Base-by-base conservation (phyloP, 2,329 filamentous ascomycete species). In the Myriosclerotinia scirpicola region DNA sequence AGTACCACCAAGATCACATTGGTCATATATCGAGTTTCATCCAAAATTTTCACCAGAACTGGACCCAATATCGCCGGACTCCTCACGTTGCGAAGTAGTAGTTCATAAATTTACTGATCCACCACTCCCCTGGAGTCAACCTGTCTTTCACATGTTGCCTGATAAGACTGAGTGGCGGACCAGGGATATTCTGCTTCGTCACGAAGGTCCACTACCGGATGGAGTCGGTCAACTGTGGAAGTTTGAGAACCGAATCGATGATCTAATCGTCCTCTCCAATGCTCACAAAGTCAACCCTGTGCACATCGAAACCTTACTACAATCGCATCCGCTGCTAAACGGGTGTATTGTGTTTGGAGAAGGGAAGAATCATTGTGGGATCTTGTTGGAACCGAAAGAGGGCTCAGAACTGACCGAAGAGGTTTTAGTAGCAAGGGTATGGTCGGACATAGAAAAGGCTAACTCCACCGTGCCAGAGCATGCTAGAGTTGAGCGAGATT, bases 251-350 rank as follows among this genome's bases (percentile, higher is more conserved):
- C 73, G 80, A 1, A 26, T 66, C 1, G 64, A 66, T 54, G 80
- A 83, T 70, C 76, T 81, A 3, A 77, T 82, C 30, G 77, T 81
- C 0, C 72, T 82, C n/a, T 77, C 75, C 36, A 81, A 79, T 66
- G 80, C 80, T 1, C 77, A 79, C 56, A 83, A 82, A 67, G 76
- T 80, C 52, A 81, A 81, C 53, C 80, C 81, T 0, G 66, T 79
- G 2, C 72, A 74, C 2, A 77, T 80, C 70, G 80, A 82, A 68
- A 71, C 67, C 22, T 70, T 73, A 5, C 73, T 82, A 17, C 73
- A 73, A 40, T 70, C 67, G 1, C 77, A 80, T 64, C 75, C 69
- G 3, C 2, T 60, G 4, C 69, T 82, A 0, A 68, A 71, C 1
- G 71, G 74, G 2, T 75, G 75, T 4, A 46, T 80, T 6, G 69